These are phyloP conservation scores for Kwoniella shivajii DNA, from an alignment of 1,284 basidiomycete species.

Conservation along the genomic window DNA sequence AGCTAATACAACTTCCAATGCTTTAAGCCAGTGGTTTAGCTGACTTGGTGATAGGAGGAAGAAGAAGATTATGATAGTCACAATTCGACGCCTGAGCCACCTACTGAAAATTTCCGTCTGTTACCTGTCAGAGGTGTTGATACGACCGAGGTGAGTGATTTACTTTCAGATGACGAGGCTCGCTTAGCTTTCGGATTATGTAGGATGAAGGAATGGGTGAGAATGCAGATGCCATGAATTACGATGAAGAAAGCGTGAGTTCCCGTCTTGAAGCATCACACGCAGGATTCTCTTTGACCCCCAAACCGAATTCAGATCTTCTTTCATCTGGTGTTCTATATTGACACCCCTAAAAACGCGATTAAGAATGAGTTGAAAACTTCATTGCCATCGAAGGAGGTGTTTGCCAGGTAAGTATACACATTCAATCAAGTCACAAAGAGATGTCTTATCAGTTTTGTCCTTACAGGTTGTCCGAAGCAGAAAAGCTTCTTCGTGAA, in stretches of 20 bases:
- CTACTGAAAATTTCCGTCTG: constrained; percentile 8
- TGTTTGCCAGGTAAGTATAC: constrained; percentile 62
- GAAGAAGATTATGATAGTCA: constrained; percentile 39
- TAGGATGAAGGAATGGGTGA: constrained; percentile 64
- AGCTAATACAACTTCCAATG: background rate
- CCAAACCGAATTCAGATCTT: too few species aligned
- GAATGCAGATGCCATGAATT: constrained; percentile 65
- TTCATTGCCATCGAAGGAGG: constrained; percentile 55
- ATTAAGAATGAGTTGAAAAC: constrained; percentile 63
- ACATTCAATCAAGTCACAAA: constrained; percentile 22
- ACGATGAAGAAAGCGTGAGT: constrained; percentile 64
- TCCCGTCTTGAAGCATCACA: background rate
- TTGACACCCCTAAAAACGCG: constrained; percentile 78
- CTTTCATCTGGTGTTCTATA: constrained; percentile 79
- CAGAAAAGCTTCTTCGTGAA: constrained; percentile 61
- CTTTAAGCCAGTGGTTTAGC: background rate
- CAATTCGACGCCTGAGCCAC: constrained; percentile 21
- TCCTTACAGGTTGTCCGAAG: constrained; percentile 59
- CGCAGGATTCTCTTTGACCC: too few species aligned
- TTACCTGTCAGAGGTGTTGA: constrained; percentile 12
- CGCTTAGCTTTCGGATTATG: background rate
- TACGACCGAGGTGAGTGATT: constrained; percentile 33
- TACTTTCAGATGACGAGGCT: background rate
- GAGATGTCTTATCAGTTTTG: background rate
- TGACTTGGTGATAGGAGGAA: constrained; percentile 31